Base-by-base conservation (phyloP, 2,329 filamentous ascomycete species). In the Clonostachys rosea region DNA sequence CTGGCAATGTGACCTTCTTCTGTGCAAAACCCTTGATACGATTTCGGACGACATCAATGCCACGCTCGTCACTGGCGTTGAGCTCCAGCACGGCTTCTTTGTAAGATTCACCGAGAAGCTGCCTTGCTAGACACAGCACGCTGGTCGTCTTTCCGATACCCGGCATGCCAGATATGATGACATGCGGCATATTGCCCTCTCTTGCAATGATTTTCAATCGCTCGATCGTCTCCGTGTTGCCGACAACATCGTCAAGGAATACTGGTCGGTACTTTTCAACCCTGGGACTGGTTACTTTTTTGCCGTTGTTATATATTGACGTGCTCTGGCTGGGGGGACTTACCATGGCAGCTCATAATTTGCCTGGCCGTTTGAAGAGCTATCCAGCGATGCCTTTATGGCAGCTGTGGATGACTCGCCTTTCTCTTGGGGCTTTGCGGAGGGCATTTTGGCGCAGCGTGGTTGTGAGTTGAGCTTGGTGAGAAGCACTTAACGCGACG, bases 91-190 rank as follows among this genome's bases (percentile, higher is more conserved):
- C 94, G 0, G 94, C 94, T 73, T 99, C 94, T 69, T 96, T 97
- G 76, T 97, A 99, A 33, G 89, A 80, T 61, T 95, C 88, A 9
- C 94, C 94, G 3, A 99, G 76, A 50, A 99, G 71, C 64, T 97
- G 92, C 50, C 92, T 82, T 16, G 94, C 94, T 42, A 99, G 81
- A 64, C 94, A 97, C 51, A 97, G 74, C 47, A 99, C 86, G 47
- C 91, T 96, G 1, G 94, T 97, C 5, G 94, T 99, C 75, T 99
- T 99, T 67, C 94, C 94, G 61, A 97, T 99, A 62, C 94, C 94
- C 17, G 94, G 94, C 91, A 96, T 97, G 50, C 94, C 94, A n/a
- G 90, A 96, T 60, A 99, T 97, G 69, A 99, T 97, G 61, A 99
- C 83, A 70, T 99, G 94, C 3, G 94, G 94, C 91, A 99, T 96